Base-by-base conservation (phyloP, 371 early-diverging fungal species). In the Zancudomyces culisetae region DNA sequence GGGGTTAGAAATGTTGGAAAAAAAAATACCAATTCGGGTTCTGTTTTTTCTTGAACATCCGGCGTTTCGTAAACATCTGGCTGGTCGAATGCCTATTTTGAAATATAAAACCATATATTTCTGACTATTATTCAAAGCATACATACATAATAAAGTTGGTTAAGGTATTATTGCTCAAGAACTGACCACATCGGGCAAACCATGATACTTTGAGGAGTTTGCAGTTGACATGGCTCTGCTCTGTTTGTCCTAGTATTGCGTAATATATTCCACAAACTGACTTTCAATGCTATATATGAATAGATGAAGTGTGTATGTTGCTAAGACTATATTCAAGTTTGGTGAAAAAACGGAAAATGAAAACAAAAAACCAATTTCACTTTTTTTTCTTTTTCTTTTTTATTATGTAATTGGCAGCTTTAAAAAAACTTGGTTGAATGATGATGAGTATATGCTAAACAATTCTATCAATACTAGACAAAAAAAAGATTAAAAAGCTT, bases 151-250 rank as follows among this genome's bases (percentile, higher is more conserved):
- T 10, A 10, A 35, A 15, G 35, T 15, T 15, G 15, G 6, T 10
- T 35, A 10, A 35, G 6, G 15, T 15, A 6, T 6, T 35, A 35
- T 10, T 10, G 26, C 18, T 24, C 6, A 27, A 13, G n/a, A 47
- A 24, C 50, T 49, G 26, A 49, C 50, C 3, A 49, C 50, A 20
- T 49, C 50, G 12, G 50, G 50, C 28, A 49, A 30, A 35, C 23
- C 20, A 2, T 13, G 23, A 20, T 49, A 49, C 21, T 49, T 49
- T 3, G 50, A 49, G 18, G 50, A 49, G 2, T 13, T 18, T 8
- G 50, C 22, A 12, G 50, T 35, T 6, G 35, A 35, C 35, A 35
- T 35, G n/a, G n/a, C 15, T 35, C 35, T 6, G 35, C 35, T 35
- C 15, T 35, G 35, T 35, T 35, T 35, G 6, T 35, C 6, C 15